Percentiles rank a stretch among this genome's conserved stretches.
Evolutionary conservation across 768 basidiomycete species (phyloP).

Genomic region (Pholiota conissans): DNA sequence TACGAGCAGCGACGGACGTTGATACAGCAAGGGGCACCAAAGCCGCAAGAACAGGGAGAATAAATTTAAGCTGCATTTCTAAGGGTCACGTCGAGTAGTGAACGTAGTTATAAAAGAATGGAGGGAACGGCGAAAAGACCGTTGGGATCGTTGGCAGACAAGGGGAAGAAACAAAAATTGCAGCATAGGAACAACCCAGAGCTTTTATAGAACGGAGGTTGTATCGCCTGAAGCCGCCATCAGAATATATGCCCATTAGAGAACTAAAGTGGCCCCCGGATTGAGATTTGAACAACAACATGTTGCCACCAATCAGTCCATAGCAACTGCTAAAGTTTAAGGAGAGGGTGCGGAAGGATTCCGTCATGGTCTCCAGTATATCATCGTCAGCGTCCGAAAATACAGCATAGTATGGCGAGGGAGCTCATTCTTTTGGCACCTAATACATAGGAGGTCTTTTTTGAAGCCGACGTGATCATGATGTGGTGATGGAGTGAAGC

Average conservation of each 20-base stretch:
- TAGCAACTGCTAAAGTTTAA: constrained; percentile 2
- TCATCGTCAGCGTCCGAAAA: no score
- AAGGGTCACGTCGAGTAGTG: constrained; percentile 23
- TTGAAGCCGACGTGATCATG: neutral
- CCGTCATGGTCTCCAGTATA: neutral
- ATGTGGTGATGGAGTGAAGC: neutral
- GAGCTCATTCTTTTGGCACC: no score
- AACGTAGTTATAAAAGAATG: constrained; percentile 18
- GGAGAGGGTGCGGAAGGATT: neutral
- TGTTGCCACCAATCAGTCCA: neutral
- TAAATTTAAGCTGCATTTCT: constrained; percentile 25
- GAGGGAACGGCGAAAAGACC: constrained; percentile 14
- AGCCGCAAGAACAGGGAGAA: constrained; percentile 33
- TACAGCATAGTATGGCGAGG: no score
- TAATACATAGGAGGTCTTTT: neutral
- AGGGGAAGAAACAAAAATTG: constrained; percentile 11
- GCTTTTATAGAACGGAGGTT: constrained; percentile 7
- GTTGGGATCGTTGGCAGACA: constrained; percentile 7
- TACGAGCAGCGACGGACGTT: constrained; percentile 16
- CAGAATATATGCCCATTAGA: constrained; percentile 1
- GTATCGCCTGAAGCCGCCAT: constrained; percentile 1
- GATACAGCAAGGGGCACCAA: constrained; percentile 34
- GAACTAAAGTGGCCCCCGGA: neutral
- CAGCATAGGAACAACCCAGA: neutral
- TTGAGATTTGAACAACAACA: neutral